Conservation (phyloP, 257 asterid species). For the Forsythia viridissima region DNA sequence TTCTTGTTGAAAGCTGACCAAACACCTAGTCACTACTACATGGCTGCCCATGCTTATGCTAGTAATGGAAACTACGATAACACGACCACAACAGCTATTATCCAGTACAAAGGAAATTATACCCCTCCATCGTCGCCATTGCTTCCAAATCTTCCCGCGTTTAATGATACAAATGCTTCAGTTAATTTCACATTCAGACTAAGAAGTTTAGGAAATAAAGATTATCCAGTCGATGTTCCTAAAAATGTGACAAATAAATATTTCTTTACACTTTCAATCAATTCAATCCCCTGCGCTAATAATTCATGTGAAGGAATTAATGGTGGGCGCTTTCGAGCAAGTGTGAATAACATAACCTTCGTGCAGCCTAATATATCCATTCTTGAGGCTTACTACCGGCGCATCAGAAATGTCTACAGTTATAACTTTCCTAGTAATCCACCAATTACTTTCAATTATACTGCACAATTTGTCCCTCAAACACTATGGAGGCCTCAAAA, state of each 20-base stretch:
- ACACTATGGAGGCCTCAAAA: slow-evolving; percentile 13
- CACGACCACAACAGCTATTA: slow-evolving; percentile 41
- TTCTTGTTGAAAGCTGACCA: slow-evolving; percentile 50
- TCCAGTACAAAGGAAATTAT: slow-evolving; percentile 38
- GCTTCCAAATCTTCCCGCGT: slow-evolving; percentile 34
- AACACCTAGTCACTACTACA: slow-evolving; percentile 48
- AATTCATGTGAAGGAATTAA: slow-evolving; percentile 31
- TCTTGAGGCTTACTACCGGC: slow-evolving; percentile 51
- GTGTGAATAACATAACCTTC: slow-evolving; percentile 51
- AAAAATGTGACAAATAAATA: slow-evolving; percentile 21
- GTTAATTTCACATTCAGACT: slow-evolving; percentile 30
- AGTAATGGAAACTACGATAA: slow-evolving; percentile 15
- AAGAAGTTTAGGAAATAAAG: slow-evolving; percentile 26
- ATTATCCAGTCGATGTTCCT: slow-evolving; percentile 47
- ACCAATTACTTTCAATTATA: slow-evolving; percentile 43
- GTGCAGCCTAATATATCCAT: slow-evolving; percentile 35
- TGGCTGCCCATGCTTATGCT: slow-evolving; percentile 48
- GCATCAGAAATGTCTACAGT: slow-evolving; percentile 35
- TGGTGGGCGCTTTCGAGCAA: slow-evolving; percentile 29
- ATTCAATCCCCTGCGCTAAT: slow-evolving; percentile 30
- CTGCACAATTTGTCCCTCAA: slow-evolving; percentile 26
- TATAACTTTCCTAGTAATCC: slow-evolving; percentile 45
- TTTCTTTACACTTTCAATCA: slow-evolving; percentile 43
- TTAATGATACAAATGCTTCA: slow-evolving; percentile 22
- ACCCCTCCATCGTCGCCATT: slow-evolving; percentile 35